Base-by-base conservation (phyloP, 768 basidiomycete species). In the Tricholomella constricta region DNA sequence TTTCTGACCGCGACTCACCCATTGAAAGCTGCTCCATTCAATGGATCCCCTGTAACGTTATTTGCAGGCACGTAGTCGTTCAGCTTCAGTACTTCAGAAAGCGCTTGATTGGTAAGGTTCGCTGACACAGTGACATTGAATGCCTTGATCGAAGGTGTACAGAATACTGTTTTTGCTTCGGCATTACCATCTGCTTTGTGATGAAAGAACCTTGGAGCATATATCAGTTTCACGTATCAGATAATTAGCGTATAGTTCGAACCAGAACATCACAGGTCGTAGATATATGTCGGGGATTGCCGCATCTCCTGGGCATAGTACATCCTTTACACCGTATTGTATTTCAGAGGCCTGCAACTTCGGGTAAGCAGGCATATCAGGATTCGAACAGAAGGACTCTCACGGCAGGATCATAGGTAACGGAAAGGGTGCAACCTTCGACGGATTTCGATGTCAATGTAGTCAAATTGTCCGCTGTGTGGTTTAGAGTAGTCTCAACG, bases 251-350 rank as follows among this genome's bases (percentile, higher is more conserved):
- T 26, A 45, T 34, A 17, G 2, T 11, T 49, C 67, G 11, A 65
- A 86, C 85, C 86, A 89, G 60, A 88, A 89, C 70, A 88, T 77
- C 37, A 88, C 83, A 7, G 86, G 84, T 31, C 74, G 78, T 26
- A 77, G 67, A 32, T 70, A 58, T 26, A 75, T 52, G 29, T 69
- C 60, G 4, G 56, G 52, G 29, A 44, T 60, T 52, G 52, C 72
- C 65, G 59, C 70, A 67, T 46, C 70, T 56, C 57, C 62, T n/a
- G 62, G 62, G 48, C 73, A 76, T 8, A 72, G 57, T 1, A 75
- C 72, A 17, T 62, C 57, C 17, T 67, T 45, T 3, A 82, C 83
- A 38, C 77, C 79, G 58, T 79, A 85, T 62, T 84, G 84, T 49
- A 72, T 63, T 2, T 63, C 61, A 5, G 80, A 67, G 31, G 66